These are phyloP conservation scores for Capsella rubella DNA, from an alignment of 441 rosid species.

Conservation along the genomic window DNA sequence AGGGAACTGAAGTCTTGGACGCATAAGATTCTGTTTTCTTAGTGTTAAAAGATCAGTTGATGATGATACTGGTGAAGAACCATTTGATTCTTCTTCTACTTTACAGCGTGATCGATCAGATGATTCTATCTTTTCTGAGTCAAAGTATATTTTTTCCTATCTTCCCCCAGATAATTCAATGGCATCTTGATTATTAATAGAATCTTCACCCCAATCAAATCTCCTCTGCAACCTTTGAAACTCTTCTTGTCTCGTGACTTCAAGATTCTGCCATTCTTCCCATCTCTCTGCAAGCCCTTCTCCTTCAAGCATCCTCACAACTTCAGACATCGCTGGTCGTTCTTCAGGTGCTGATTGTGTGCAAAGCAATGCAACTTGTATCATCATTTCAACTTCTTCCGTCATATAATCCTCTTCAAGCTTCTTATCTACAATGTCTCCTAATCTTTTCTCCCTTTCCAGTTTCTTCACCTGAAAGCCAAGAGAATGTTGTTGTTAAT, in stretches of 20 bases:
- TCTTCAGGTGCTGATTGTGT: slow-evolving; percentile 89
- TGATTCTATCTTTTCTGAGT: slow-evolving; percentile 2
- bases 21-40: background rate
- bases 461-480: slow-evolving; percentile 78
- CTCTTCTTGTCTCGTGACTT: slow-evolving; percentile 89
- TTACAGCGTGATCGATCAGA: slow-evolving; percentile 14
- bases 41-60: background rate
- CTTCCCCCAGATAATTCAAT: slow-evolving; percentile 94
- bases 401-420: slow-evolving; percentile 50
- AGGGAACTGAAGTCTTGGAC: background rate
- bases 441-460: slow-evolving; percentile 83
- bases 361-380: slow-evolving; percentile 83
- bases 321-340: slow-evolving; percentile 92
- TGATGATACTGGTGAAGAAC: background rate
- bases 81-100: slow-evolving; percentile 19
- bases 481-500: slow-evolving; percentile 4
- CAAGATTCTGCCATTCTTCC: slow-evolving; percentile 95
- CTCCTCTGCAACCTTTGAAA: slow-evolving; percentile 85
- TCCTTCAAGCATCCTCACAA: slow-evolving; percentile 96
- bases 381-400: slow-evolving; percentile 88
- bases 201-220: slow-evolving; percentile 91
- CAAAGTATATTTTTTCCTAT: slow-evolving; percentile 34
- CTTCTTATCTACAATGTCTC: slow-evolving; percentile 80
- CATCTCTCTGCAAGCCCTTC: slow-evolving; percentile 97
- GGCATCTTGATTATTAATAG: slow-evolving; percentile 77